These are phyloP conservation scores for Raddia distichophylla DNA, from an alignment of 176 grass and related monocot genomes.

Conservation along the genomic window DNA sequence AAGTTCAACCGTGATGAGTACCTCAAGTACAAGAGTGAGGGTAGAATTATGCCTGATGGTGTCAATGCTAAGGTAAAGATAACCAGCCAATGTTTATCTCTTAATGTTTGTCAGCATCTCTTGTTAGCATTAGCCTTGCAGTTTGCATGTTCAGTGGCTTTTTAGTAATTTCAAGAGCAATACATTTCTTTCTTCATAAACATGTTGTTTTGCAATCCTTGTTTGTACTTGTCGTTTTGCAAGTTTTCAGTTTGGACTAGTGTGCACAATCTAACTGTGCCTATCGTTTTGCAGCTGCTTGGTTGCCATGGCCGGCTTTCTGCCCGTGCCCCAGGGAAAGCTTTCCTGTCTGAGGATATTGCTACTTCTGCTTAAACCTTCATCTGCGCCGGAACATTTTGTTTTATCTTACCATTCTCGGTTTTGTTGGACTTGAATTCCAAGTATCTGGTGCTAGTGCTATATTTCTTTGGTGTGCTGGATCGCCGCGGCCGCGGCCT, in stretches of 20 bases:
- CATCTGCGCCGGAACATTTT: constrained; percentile 4
- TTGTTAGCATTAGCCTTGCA: not conserved
- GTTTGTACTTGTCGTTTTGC: not conserved
- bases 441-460: constrained; percentile 26
- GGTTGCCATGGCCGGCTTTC: constrained; percentile 50
- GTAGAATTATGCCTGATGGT: constrained; percentile 65
- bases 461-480: not conserved
- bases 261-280: not conserved
- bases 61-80: constrained; percentile 71
- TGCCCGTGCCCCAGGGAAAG: constrained; percentile 41
- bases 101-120: not conserved
- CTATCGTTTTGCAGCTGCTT: constrained; percentile 37
- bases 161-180: not conserved
- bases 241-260: not conserved
- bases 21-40: constrained; percentile 78
- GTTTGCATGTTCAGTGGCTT: not conserved
- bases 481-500: no score
- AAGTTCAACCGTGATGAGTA: constrained; percentile 73
- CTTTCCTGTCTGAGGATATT: constrained; percentile 45
- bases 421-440: constrained; percentile 12
- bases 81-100: not conserved
- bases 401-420: constrained; percentile 12
- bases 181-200: not conserved
- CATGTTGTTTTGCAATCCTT: not conserved
- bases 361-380: constrained; percentile 16